A percentile compares a stretch with the other conserved stretches of the same genome.
Conservation (phyloP, 2,329 filamentous ascomycete species). For the Aureobasidium lini region DNA sequence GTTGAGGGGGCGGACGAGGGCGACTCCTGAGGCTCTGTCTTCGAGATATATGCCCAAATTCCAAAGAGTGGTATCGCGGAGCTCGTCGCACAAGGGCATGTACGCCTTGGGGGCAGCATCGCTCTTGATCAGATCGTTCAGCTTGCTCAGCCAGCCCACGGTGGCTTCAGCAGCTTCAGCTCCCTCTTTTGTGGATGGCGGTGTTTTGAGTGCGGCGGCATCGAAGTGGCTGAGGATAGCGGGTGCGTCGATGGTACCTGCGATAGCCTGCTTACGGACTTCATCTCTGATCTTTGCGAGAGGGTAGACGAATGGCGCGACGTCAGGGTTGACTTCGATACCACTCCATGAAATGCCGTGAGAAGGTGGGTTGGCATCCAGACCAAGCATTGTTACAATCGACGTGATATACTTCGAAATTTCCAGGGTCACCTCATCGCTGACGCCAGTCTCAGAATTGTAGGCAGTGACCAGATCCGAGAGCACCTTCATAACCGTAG, state of each 20-base stretch:
- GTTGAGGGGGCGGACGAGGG: constrained; percentile 64
- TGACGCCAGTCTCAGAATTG: constrained; percentile 50
- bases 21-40: constrained; percentile 62
- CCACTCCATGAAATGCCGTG: constrained; percentile 56
- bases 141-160: constrained; percentile 51
- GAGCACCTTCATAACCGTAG: constrained; percentile 69
- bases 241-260: constrained; percentile 36
- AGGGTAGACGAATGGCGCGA: constrained; percentile 55
- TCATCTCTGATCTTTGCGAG: constrained; percentile 51
- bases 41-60: constrained; percentile 82
- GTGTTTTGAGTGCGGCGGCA: constrained; percentile 17
- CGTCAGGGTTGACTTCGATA: constrained; percentile 52
- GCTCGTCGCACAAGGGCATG: constrained; percentile 66
- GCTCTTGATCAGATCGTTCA: constrained; percentile 46
- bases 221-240: constrained; percentile 22
- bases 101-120: constrained; percentile 60
- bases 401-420: constrained; percentile 73
- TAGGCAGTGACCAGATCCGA: constrained; percentile 69
- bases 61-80: constrained; percentile 75
- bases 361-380: constrained; percentile 51
- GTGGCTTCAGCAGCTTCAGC: constrained; percentile 43
- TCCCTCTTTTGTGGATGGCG: constrained; percentile 11
- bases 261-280: constrained; percentile 49
- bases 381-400: constrained; percentile 76
- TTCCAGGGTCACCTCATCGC: constrained; percentile 41